Evolutionary conservation across 1,284 basidiomycete species (phyloP), one percentile per base, ranked within the genome.

Genomic region (Naganishia cerealis): DNA sequence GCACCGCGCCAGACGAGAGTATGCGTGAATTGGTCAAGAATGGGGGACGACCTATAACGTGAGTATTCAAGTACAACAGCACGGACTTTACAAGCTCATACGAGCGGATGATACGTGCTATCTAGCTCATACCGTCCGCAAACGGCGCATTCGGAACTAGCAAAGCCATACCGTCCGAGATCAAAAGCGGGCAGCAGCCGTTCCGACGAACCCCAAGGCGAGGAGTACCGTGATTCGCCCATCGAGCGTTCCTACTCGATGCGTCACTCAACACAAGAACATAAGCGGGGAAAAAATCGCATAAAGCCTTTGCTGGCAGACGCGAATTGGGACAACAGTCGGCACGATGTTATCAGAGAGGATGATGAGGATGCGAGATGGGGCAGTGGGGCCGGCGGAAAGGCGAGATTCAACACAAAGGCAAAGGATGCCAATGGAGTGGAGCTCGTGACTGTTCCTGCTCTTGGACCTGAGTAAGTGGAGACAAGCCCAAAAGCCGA

Each of bases 391-490:
- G 82, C 81, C 73, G 73, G 73, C 18, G 50, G 52, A 26, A 63
- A 63, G 26, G 29, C 50, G 61, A 53, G 61, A 38, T 63, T 63
- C 26, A 52, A 63, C 16, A 53, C n/a, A 29, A 63, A 63, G 61
- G 61, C 61, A 53, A 63, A 63, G 46, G n/a, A 59, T 56, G 62
- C 33, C 24, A 29, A 62, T 53, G 65, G 73, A 7, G 88, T 91
- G 18, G 91, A 94, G 78, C 84, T 92, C 77, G 88, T 93, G 48
- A 93, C 92, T 0, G 90, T 94, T 0, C 92, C 92, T 4, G 90
- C 89, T 3, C 83, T 94, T 1, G 92, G 92, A 16, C 82, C 92
- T 0, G 92, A 94, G 79, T 80, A 68, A 71, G 78, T 76, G 7
- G 6, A 50, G 46, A 8, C n/a, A 24, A 21, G 8, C 10, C 18